Percentiles rank a stretch among this genome's conserved stretches.
Conservation (phyloP, 495 filamentous ascomycete genomes). For the Hypoxylon fuscum region DNA sequence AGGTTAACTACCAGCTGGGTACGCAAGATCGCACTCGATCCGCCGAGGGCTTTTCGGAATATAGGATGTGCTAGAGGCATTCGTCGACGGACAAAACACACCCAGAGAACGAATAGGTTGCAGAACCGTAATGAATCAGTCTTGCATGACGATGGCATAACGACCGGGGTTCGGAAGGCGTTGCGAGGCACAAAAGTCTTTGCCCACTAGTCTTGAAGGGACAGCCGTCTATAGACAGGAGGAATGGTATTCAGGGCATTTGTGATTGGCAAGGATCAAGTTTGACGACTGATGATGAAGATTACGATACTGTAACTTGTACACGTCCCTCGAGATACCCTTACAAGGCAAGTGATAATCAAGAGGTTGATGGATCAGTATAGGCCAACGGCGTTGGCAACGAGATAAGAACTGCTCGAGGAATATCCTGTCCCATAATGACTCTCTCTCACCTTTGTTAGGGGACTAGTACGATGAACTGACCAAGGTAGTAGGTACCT, state of each 20-base stretch:
- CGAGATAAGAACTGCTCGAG: constrained; percentile 7
- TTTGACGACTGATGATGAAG: constrained; percentile 39
- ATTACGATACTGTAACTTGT: constrained; percentile 38
- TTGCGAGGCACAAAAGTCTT: constrained; percentile 29
- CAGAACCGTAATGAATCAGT: constrained; percentile 10
- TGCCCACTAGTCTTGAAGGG: constrained; percentile 12
- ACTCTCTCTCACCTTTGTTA: too few relatives aligned
- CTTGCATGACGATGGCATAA: constrained; percentile 33
- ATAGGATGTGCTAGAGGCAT: constrained; percentile 81
- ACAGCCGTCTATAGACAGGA: constrained; percentile 1
- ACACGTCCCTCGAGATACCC: constrained; percentile 36
- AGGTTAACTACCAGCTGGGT: constrained; percentile 80
- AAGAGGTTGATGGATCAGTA: constrained; percentile 42
- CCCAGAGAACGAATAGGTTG: constrained; percentile 4
- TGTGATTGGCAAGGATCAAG: neutral
- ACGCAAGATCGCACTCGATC: constrained; percentile 73
- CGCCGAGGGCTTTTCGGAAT: constrained; percentile 76
- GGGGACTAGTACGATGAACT: neutral
- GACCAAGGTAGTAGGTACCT: neutral
- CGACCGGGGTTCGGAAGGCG: constrained; percentile 27
- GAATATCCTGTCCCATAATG: neutral
- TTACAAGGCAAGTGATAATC: constrained; percentile 2
- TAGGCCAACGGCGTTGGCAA: neutral
- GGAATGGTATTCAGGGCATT: neutral
- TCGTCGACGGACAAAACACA: constrained; percentile 1